Evolutionary conservation across 805 yeast species (phyloP).

Genomic region (Kluyveromyces nonfermentans): DNA sequence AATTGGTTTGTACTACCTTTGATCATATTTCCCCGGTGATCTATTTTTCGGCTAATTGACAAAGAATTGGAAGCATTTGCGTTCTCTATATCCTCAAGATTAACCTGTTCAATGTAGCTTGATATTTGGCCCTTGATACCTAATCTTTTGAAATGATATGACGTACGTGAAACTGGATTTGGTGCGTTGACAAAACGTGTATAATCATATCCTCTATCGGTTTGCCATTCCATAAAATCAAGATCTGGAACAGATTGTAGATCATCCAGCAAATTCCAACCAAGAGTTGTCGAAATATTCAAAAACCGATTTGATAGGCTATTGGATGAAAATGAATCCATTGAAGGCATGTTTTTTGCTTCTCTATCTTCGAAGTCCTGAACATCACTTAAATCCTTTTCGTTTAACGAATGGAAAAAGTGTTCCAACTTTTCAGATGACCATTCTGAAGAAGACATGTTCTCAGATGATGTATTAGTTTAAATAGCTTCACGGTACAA

Average conservation of each 20-base stretch:
- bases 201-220: constrained; percentile 22
- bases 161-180: constrained; percentile 49
- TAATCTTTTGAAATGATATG: constrained; percentile 55
- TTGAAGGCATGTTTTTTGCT: constrained; percentile 15
- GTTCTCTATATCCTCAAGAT: constrained; percentile 33
- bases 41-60: constrained; percentile 59
- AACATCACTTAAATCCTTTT: constrained; percentile 6
- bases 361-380: constrained; percentile 42
- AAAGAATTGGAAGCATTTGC: constrained; percentile 62
- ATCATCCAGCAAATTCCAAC: constrained; percentile 63
- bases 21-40: constrained; percentile 50
- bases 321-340: constrained; percentile 5
- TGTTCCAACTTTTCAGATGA: neutral
- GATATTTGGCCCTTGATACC: constrained; percentile 70
- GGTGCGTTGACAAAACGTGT: constrained; percentile 51
- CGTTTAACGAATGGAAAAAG: neutral
- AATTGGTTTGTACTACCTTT: constrained; percentile 64
- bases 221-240: constrained; percentile 11
- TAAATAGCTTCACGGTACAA: too few species aligned
- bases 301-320: constrained; percentile 37
- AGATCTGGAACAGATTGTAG: constrained; percentile 49
- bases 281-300: constrained; percentile 51
- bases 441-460: neutral
- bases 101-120: constrained; percentile 54
- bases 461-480: too few species aligned